Percentiles rank a stretch among this genome's conserved stretches.
Evolutionary conservation across 805 yeast species (phyloP).

Genomic region (Wickerhamomyces bisporus): DNA sequence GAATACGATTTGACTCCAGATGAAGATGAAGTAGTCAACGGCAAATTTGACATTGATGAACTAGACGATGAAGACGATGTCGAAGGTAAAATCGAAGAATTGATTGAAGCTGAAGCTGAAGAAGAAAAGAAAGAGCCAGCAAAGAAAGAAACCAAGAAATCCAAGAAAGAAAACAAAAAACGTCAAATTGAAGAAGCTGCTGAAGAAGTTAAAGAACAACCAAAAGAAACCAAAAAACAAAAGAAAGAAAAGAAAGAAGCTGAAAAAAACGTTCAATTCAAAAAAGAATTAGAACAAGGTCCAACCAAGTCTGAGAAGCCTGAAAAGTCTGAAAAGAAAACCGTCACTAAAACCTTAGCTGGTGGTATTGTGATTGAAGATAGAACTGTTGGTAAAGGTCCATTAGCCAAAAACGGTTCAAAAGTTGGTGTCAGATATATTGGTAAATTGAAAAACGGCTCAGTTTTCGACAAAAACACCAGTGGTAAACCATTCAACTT

Average conservation of each 20-base stretch:
- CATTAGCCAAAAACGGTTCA: conserved; percentile 80
- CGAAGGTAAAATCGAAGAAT: conserved; percentile 69
- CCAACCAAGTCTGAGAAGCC: conserved; percentile 61
- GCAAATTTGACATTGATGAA: conserved; percentile 38
- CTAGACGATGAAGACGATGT: conserved; percentile 58
- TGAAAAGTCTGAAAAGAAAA: conserved; percentile 48
- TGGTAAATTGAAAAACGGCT: conserved; percentile 95
- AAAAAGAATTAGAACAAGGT: conserved; percentile 89
- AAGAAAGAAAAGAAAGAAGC: conserved; percentile 23
- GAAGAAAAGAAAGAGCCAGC: conserved; percentile 27
- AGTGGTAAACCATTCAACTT: conserved; percentile 93
- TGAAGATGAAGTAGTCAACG: conserved; percentile 57
- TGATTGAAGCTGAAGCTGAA: conserved; percentile 57
- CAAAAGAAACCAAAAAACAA: conserved; percentile 19
- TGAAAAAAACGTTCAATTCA: conserved; percentile 82
- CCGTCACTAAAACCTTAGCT: conserved; percentile 71
- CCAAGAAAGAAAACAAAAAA: conserved; percentile 23
- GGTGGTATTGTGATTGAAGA: conserved; percentile 96
- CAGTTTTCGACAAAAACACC: conserved; percentile 95
- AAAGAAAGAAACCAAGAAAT: conserved; percentile 24
- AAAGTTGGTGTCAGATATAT: conserved; percentile 96
- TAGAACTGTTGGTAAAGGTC: conserved; percentile 84
- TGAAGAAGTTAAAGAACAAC: conserved; percentile 25
- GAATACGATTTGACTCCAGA: conserved; percentile 71
- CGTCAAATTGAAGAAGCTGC: conserved; percentile 27